Evolutionary conservation across 495 filamentous ascomycete species (phyloP), one percentile per base, ranked within the genome.

Genomic region (Neurospora intermedia): DNA sequence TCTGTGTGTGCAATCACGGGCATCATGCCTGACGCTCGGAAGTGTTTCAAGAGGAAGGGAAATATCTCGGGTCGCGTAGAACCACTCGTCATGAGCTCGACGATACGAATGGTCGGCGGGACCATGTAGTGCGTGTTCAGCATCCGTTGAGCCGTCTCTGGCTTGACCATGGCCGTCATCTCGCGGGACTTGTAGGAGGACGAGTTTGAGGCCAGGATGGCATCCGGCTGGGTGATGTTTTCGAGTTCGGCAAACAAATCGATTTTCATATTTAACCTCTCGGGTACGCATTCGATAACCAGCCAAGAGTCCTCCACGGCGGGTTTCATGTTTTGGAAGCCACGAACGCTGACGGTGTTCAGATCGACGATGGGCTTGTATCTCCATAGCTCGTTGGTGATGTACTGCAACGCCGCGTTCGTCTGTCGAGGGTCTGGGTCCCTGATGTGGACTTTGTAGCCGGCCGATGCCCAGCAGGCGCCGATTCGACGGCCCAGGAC

Each of bases 41-140:
- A 76, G 27, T 78, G 62, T 43, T 79, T 72, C 2, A 71, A 75
- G 71, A 88, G 23, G 40, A 83, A 81, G 0, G 73, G 54, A 59
- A 88, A 78, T 5, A 87, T 75, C 11, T 72, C 76, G 1, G 75
- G 71, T 35, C 78, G 74, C 6, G 87, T 88, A 43, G 78, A 69
- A 0, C 85, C 85, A 73, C 77, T 74, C 0, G 86, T 84, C 86
- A 88, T 88, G 69, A 88, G 46, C 78, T 88, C 86, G 4, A 87
- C 84, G 7, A 76, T 78, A 4, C 73, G 71, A 46, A 80, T 80
- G 42, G 73, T 71, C 0, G 86, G 86, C 41, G 85, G 87, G 80
- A 87, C 85, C n/a, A 78, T 76, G 73, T 82, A 88, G 74, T 87
- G 85, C 40, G 83, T 83, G 74, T 88, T 88, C 39, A 82, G 72